Evolutionary conservation across 345 rosid genomes (phyloP), one percentile per base, ranked within the genome.

Genomic region (Ceriops decandra): DNA sequence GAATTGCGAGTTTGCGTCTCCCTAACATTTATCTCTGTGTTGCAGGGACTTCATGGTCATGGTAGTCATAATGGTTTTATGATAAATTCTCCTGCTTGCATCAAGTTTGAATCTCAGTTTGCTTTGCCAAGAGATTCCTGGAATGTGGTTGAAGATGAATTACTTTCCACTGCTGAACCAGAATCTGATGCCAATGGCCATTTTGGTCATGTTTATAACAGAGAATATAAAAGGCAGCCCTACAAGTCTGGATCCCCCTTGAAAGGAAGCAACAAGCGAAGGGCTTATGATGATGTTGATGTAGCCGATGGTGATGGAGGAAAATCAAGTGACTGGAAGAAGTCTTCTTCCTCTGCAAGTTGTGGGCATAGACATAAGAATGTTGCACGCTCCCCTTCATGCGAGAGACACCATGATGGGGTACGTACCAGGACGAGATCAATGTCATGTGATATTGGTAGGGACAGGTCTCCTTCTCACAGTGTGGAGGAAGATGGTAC

Each of bases 381-480:
- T 10, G 73, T 75, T 13, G 77, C 54, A 11, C 62, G 13, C 28
- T 88, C 84, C 54, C 85, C 80, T 5, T 75, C 77, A 53, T 57
- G 22, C 63, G 79, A 78, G 49, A 80, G 82, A 74, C 74, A 74
- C 58, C 56, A 46, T 75, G 84, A 80, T 57, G 84, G 79, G 64
- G 72, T 60, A 71, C 54, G 66, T 68, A 38, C 6, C 67, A 80
- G 80, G 80, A 80, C 78, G 59, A 78, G 86, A 77, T 88, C 90
- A 57, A 71, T 75, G 68, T 77, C 88, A 3, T 74, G 17, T 63
- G 87, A 84, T 73, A 57, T 38, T 79, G 82, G 47, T 36, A 81
- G 85, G 80, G 91, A 82, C 60, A 78, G 85, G 60, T 87, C 96
- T 68, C 77, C 63, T 64, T 84, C 92, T 26, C 74, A 33, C 49